Base-by-base conservation (phyloP, 441 rosid genomes). In the Omphalea diandra region DNA sequence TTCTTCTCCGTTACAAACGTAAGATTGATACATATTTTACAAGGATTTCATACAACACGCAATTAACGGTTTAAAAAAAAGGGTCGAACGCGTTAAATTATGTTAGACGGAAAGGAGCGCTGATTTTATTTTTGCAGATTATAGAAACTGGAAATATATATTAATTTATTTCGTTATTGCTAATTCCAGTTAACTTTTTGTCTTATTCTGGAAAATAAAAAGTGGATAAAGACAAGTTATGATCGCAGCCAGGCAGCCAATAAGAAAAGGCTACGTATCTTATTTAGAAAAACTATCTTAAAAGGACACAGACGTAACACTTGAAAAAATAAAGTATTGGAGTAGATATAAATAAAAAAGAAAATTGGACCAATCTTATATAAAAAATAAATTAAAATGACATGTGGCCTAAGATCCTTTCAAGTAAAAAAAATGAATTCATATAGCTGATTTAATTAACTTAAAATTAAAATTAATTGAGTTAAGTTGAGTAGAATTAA, bases 161-260 rank as follows among this genome's bases (percentile, higher is more conserved):
- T 7, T 43, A 43, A 11, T 20, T 41, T 69, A 46, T 53, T 60
- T 26, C n/a, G 47, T 49, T 5, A 36, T 26, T 10, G 63, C 59
- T 18, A 40, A 63, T 74, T 68, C 54, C 73, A 40, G 71, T 61
- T 10, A 60, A 62, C 57, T 27, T 58, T 68, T 69, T 80, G 77
- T 71, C 77, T 43, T 53, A 12, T 69, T 65, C n/a, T 36, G 12
- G 64, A 44, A 6, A 49, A 49, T 1, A n/a, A 55, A 71, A 62
- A 53, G 56, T 41, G 58, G 32, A 54, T 60, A 24, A 55, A 64
- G 74, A 73, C 78, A 63, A 68, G 0, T 14, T 17, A 62, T 36
- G 47, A 40, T 79, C 52, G 55, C 67, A 52, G 38, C 14, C 43
- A n/a, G 29, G 50, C 46, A 17, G 36, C 2, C n/a, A n/a, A n/a